phyloP scores from a whole-genome alignment of 1,139 yeast genomes.

The Debaryomyces nepalensis region DNA sequence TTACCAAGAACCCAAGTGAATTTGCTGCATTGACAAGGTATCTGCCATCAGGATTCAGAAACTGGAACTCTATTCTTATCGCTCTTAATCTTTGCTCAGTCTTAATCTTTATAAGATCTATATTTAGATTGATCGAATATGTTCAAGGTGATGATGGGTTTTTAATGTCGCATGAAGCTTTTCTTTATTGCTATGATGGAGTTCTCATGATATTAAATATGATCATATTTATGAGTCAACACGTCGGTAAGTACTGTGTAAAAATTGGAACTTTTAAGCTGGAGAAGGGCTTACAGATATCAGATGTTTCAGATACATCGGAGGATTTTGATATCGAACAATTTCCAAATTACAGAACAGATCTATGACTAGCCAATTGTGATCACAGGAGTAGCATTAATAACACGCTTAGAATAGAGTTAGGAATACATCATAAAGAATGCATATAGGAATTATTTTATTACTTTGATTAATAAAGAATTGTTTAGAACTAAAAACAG shows the following conservation, averaged over 20 bases:
- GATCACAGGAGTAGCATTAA: too few relatives aligned
- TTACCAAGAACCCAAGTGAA: slow-evolving; percentile 9
- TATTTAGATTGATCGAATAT: slow-evolving; percentile 45
- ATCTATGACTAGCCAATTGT: too few relatives aligned
- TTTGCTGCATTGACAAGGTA: slow-evolving; percentile 4
- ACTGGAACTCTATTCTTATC: slow-evolving; percentile 19
- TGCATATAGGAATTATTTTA: too few relatives aligned
- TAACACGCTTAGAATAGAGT: too few relatives aligned
- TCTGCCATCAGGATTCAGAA: slow-evolving; percentile 16
- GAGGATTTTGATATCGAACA: too few relatives aligned
- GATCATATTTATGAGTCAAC: slow-evolving; percentile 10
- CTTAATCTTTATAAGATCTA: slow-evolving; percentile 44
- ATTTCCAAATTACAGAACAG: too few relatives aligned
- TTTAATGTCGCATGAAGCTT: slow-evolving; percentile 39
- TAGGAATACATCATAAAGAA: too few relatives aligned
- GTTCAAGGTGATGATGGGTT: slow-evolving; percentile 40
- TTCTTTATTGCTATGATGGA: slow-evolving; percentile 41
- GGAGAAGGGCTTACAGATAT: too few relatives aligned
- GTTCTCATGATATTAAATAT: slow-evolving; percentile 24
- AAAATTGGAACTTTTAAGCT: background rate
- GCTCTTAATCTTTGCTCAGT: slow-evolving; percentile 30
- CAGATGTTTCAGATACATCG: too few relatives aligned
- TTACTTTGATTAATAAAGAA: too few relatives aligned
- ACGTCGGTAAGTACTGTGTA: slow-evolving; percentile 8
- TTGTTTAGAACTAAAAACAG: too few relatives aligned